A percentile compares a stretch with the other conserved stretches of the same genome.
These are phyloP conservation scores for Torulaspora delbrueckii DNA, from an alignment of 805 yeast species.

Conservation along the genomic window DNA sequence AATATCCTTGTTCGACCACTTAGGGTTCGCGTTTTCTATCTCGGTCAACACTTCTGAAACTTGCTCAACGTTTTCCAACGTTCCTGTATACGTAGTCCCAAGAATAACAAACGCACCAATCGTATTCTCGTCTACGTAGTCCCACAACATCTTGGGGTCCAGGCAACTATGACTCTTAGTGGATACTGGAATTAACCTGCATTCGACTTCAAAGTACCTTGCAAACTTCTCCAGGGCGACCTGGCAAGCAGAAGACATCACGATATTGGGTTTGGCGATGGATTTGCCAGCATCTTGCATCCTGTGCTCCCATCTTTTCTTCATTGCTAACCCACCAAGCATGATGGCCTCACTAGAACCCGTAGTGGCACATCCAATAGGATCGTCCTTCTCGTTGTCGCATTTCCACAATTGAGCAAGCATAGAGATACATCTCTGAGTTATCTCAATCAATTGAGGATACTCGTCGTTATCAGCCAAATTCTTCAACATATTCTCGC, in stretches of 20 bases:
- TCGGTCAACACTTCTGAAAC: slow-evolving; percentile 64
- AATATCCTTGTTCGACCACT: slow-evolving; percentile 43
- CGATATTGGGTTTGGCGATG: slow-evolving; percentile 65
- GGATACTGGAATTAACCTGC: slow-evolving; percentile 65
- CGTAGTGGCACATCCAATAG: slow-evolving; percentile 87
- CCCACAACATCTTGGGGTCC: slow-evolving; percentile 55
- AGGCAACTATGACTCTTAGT: slow-evolving; percentile 57
- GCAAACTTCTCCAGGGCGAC: slow-evolving; percentile 94
- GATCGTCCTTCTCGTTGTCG: slow-evolving; percentile 24
- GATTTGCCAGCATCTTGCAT: slow-evolving; percentile 58
- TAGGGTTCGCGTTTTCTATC: slow-evolving; percentile 41
- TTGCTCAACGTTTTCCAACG: slow-evolving; percentile 69
- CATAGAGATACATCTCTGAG: slow-evolving; percentile 77
- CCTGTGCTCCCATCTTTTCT: slow-evolving; percentile 77
- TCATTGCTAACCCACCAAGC: slow-evolving; percentile 90
- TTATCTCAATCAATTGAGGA: slow-evolving; percentile 76
- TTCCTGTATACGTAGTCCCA: slow-evolving; percentile 93
- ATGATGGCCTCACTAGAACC: slow-evolving; percentile 93
- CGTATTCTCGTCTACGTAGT: slow-evolving; percentile 80
- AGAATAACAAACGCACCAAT: slow-evolving; percentile 84
- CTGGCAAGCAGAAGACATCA: slow-evolving; percentile 91
- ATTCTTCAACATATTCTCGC: slow-evolving; percentile 76
- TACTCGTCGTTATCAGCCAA: slow-evolving; percentile 92
- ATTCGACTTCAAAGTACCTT: slow-evolving; percentile 86
- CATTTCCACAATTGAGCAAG: slow-evolving; percentile 80